Evolutionary conservation across 2,329 filamentous ascomycete species (phyloP).

Genomic region (Corniculantispora saksenae): DNA sequence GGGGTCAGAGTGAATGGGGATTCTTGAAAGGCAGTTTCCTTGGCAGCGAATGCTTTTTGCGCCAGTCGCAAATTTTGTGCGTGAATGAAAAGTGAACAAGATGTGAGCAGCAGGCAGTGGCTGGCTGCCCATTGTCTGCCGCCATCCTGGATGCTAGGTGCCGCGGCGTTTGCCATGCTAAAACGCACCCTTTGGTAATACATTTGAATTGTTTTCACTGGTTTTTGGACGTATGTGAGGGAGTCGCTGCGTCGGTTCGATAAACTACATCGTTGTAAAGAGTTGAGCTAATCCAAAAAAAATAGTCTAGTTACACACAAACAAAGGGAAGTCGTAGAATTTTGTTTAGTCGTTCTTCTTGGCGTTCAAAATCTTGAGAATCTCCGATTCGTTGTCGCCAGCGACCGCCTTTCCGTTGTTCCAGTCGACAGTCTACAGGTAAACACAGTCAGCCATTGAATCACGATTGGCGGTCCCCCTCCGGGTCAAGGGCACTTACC

Average conservation of each 20-base stretch:
- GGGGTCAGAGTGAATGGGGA: slow-evolving; percentile 6
- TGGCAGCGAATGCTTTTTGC: neutral
- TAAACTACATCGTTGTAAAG: neutral
- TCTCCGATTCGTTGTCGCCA: slow-evolving; percentile 84
- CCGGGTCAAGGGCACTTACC: slow-evolving; percentile 51
- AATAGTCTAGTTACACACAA: slow-evolving; percentile 22
- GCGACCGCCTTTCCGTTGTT: slow-evolving; percentile 80
- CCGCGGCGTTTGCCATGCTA: neutral
- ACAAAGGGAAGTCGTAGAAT: neutral
- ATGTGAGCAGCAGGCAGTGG: slow-evolving; percentile 4
- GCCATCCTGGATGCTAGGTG: neutral
- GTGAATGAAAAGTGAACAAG: slow-evolving; percentile 12
- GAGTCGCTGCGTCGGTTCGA: neutral
- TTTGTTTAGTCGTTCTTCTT: slow-evolving; percentile 39
- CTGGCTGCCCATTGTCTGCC: neutral
- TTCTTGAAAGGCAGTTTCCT: neutral
- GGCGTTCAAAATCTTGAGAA: slow-evolving; percentile 74
- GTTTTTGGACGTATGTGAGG: neutral
- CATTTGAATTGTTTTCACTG: too few relatives aligned
- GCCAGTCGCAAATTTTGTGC: slow-evolving; percentile 22
- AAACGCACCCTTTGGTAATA: too few relatives aligned
- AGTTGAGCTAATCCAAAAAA: slow-evolving; percentile 9
- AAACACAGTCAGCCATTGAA: slow-evolving; percentile 7
- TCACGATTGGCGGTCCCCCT: neutral
- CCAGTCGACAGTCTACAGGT: slow-evolving; percentile 76